Percentiles rank a stretch among this genome's conserved stretches.
phyloP scores from a whole-genome alignment of 2,329 filamentous ascomycete genomes.

The Emergomyces pasteurianus region DNA sequence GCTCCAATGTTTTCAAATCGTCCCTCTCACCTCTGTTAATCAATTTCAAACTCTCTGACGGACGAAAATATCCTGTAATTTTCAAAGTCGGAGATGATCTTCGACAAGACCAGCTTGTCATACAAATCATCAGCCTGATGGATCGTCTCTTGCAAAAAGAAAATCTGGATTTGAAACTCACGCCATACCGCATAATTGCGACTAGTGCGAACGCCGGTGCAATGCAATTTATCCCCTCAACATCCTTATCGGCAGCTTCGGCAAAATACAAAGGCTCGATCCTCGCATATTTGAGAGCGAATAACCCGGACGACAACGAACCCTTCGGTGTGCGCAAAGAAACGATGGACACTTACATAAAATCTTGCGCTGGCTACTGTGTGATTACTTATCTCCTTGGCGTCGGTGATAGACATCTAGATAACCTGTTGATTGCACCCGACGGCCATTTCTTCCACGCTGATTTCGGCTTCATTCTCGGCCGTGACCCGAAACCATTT shows the following conservation, averaged over 20 bases:
- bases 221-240: conserved; percentile 85
- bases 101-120: conserved; percentile 91
- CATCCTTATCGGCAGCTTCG: conserved; percentile 69
- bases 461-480: conserved; percentile 96
- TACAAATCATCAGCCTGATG: conserved; percentile 97
- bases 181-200: conserved; percentile 90
- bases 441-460: conserved; percentile 96
- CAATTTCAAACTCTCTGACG: conserved; percentile 70
- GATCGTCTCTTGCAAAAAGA: conserved; percentile 91
- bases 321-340: conserved; percentile 82
- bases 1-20: conserved; percentile 90
- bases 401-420: conserved; percentile 88
- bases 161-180: conserved; percentile 87
- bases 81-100: conserved; percentile 97
- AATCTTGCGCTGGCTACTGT: conserved; percentile 93
- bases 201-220: conserved; percentile 82
- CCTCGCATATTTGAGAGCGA: conserved; percentile 71
- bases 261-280: conserved; percentile 68
- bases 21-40: conserved; percentile 84
- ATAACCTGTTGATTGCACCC: conserved; percentile 84
- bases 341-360: conserved; percentile 87
- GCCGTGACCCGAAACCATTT: conserved; percentile 93
- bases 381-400: conserved; percentile 97
- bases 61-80: conserved; percentile 74
- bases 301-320: conserved; percentile 75